Percentiles rank a stretch among this genome's conserved stretches.
Evolutionary conservation across 164 flowering plant genomes (phyloP).

Genomic region (Chimonanthus salicifolius): DNA sequence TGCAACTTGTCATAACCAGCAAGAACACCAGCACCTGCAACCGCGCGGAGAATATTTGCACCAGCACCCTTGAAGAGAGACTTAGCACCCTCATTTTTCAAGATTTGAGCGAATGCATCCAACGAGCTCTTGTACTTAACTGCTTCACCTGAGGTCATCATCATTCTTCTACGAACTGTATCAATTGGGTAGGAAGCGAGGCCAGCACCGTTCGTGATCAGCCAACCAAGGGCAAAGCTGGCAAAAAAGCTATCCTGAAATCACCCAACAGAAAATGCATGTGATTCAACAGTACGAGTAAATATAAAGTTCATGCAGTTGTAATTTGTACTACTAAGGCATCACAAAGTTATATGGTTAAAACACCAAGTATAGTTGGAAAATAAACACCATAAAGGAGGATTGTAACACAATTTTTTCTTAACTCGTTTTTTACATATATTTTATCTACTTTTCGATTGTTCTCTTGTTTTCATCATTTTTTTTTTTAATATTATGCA

Average conservation of each 20-base stretch:
- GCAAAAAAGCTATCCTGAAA: slow-evolving; percentile 71
- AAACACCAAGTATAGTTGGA: too few relatives aligned
- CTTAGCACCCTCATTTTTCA: slow-evolving; percentile 59
- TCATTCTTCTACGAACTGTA: slow-evolving; percentile 71
- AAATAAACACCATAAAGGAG: too few relatives aligned
- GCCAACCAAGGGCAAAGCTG: slow-evolving; percentile 66
- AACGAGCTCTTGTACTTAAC: slow-evolving; percentile 67
- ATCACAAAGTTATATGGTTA: too few relatives aligned
- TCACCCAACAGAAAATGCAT: slow-evolving; percentile 1
- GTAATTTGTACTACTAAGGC: too few relatives aligned
- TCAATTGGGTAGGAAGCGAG: slow-evolving; percentile 72
- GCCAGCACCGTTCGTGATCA: slow-evolving; percentile 65
- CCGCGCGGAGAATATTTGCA: slow-evolving; percentile 68
- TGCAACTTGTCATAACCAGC: slow-evolving; percentile 73
- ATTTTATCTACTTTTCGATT: too few relatives aligned
- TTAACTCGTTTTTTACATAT: too few relatives aligned
- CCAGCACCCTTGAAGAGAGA: slow-evolving; percentile 75
- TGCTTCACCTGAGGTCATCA: slow-evolving; percentile 76
- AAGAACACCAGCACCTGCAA: slow-evolving; percentile 79
- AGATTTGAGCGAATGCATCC: slow-evolving; percentile 53
- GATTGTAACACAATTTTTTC: too few relatives aligned
- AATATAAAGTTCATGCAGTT: too few relatives aligned
- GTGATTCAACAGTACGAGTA: neutral
- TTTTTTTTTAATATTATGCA: too few relatives aligned
- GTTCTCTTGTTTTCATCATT: too few relatives aligned